Base-by-base conservation (phyloP, 2,329 filamentous ascomycete genomes). In the Claviceps sp. region DNA sequence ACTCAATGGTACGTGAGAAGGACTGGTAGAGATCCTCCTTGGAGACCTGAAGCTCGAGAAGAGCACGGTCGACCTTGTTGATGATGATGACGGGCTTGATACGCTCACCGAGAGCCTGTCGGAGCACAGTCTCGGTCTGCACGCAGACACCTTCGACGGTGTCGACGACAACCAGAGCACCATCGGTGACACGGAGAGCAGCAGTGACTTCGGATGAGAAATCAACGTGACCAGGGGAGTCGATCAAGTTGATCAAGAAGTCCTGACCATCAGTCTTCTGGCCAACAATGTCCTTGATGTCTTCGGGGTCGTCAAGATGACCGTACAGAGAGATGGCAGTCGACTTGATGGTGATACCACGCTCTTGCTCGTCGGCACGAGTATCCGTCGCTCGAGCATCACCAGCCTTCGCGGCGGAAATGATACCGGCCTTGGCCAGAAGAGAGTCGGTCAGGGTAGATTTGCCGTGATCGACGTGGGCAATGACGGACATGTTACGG, bases 331-430 rank as follows among this genome's bases (percentile, higher is more conserved):
- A 97, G 78, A 98, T 98, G 75, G 94, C 93, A 58, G 93, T 98
- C 54, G 93, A 98, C 85, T 98, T 98, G 85, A 98, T 98, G 66
- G 93, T 98, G 69, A 98, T 96, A 84, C 93, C 89, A 85, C 93
- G 90, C 73, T 98, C 93, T 79, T 98, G 93, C 75, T 98, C 93
- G 72, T 98, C 93, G 61, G 86, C 77, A 76, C 93, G 87, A 60
- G 93, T 98, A 76, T 98, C 93, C 67, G 90, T 98, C 72, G 91
- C 94, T 74, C 93, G 86, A 62, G 85, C 84, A 72, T 95, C 88
- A 75, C 93, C 93, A 66, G 93, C 93, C 79, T 97, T 97, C 66
- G 88, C 88, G 65, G 88, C 87, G 65, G 93, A 97, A 72, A 98
- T 96, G 70, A 98, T 98, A 91, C 93, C 93, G 68, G 91, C 91